These are phyloP conservation scores for Eimeria zaria DNA, from an alignment of 169 alveolate genomes.

Conservation along the genomic window DNA sequence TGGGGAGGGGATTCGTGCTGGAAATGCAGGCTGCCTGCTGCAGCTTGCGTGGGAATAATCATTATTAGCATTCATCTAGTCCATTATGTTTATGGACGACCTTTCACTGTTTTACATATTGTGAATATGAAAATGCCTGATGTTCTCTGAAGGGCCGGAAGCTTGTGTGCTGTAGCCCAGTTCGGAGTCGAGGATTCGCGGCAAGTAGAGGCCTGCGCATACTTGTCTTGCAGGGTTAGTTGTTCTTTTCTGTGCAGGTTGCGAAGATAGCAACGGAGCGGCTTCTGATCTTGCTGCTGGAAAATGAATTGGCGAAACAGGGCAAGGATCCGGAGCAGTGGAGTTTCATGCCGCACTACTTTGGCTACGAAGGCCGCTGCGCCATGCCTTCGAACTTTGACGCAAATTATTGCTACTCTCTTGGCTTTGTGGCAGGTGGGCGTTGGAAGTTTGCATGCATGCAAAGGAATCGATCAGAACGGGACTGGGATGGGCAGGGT, in stretches of 20 bases:
- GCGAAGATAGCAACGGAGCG: constrained; percentile 99
- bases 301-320: constrained; percentile 87
- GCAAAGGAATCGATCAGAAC: neutral
- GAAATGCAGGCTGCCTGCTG: neutral
- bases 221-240: neutral
- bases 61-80: neutral
- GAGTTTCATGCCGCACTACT: constrained; percentile 96
- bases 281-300: constrained; percentile 95
- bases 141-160: neutral
- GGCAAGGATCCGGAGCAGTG: constrained; percentile 79
- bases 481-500: neutral
- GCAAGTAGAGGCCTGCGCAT: neutral
- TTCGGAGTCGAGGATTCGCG: neutral
- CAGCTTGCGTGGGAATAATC: neutral
- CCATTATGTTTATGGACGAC: neutral
- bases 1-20: neutral
- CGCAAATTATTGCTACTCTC: constrained; percentile 98
- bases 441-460: neutral
- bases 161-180: neutral
- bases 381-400: constrained; percentile 98
- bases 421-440: constrained; percentile 98
- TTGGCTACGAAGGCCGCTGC: constrained; percentile 93
- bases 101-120: neutral
- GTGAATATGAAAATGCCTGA: neutral
- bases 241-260: constrained; percentile 88